phyloP scores from a whole-genome alignment of 352 stramenopile genomes.

The Blastocystis sp. region DNA sequence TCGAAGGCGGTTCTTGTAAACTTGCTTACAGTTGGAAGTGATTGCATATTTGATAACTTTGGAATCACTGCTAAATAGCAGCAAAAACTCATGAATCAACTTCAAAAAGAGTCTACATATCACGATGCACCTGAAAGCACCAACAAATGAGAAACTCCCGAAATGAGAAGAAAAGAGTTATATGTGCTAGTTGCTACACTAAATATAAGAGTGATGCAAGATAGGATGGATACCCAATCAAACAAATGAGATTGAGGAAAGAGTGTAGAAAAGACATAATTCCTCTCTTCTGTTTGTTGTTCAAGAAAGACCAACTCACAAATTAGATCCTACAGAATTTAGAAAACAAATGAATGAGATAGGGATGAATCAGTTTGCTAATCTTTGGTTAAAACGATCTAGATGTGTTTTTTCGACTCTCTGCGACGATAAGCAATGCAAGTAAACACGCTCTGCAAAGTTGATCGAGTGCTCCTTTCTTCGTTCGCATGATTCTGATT shows the following conservation, averaged over 20 bases:
- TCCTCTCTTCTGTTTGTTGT: not conserved
- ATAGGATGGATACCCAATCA: not conserved
- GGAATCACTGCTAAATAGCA: not conserved
- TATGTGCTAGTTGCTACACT: not conserved
- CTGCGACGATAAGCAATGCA: too few relatives aligned
- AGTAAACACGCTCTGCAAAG: too few relatives aligned
- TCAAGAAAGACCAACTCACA: not conserved
- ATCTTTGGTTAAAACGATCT: too few relatives aligned
- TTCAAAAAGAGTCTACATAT: not conserved
- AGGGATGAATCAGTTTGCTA: not conserved
- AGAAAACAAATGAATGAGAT: not conserved
- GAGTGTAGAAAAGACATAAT: not conserved
- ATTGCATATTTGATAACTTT: not conserved
- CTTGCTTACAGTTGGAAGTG: slow-evolving; percentile 32
- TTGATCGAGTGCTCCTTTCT: too few relatives aligned
- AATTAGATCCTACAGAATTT: not conserved
- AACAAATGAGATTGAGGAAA: not conserved
- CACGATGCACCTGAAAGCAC: not conserved
- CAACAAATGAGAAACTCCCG: not conserved
- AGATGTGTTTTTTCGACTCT: too few relatives aligned
- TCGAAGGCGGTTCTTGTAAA: slow-evolving; percentile 50
- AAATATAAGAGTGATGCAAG: not conserved
- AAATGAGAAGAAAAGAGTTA: not conserved
- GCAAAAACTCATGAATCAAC: not conserved
- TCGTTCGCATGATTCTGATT: too few relatives aligned